Percentiles rank a stretch among this genome's conserved stretches.
Conservation (phyloP, 2,329 filamentous ascomycete species). For the Monosporascus sp. region DNA sequence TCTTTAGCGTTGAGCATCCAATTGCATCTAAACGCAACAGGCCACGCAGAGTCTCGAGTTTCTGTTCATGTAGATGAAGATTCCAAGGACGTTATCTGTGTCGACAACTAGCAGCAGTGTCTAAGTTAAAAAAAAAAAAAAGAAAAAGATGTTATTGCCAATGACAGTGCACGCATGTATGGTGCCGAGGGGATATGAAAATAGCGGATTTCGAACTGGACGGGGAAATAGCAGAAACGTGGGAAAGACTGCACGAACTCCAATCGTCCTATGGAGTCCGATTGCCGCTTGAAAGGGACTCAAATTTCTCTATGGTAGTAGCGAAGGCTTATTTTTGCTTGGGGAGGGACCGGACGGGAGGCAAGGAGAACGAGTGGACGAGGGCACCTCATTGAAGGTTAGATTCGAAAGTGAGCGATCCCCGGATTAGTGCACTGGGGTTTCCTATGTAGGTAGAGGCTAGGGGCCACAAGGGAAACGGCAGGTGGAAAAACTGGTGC, state of each 20-base stretch:
- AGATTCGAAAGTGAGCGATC: not conserved
- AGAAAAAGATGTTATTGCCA: too few relatives aligned
- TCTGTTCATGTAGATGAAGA: not conserved
- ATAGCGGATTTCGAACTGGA: too few relatives aligned
- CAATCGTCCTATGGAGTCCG: too few relatives aligned
- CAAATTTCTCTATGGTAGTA: not conserved
- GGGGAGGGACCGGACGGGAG: not conserved
- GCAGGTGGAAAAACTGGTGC: not conserved
- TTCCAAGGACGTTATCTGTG: too few relatives aligned
- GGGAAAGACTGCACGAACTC: too few relatives aligned
- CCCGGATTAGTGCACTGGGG: not conserved
- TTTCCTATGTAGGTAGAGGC: not conserved
- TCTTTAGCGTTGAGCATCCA: not conserved
- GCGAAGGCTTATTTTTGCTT: not conserved
- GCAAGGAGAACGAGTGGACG: not conserved
- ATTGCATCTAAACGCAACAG: not conserved
- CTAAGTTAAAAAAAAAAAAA: too few relatives aligned
- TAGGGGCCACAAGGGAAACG: not conserved
- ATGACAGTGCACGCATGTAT: too few relatives aligned
- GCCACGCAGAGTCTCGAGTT: not conserved
- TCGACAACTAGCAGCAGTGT: too few relatives aligned
- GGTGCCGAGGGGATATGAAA: too few relatives aligned
- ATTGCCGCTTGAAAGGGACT: not conserved
- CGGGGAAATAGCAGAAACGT: too few relatives aligned
- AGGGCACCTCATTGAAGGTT: too few relatives aligned